Conservation (phyloP, 176 grass and related monocot genomes). For the Pharus latifolius region DNA sequence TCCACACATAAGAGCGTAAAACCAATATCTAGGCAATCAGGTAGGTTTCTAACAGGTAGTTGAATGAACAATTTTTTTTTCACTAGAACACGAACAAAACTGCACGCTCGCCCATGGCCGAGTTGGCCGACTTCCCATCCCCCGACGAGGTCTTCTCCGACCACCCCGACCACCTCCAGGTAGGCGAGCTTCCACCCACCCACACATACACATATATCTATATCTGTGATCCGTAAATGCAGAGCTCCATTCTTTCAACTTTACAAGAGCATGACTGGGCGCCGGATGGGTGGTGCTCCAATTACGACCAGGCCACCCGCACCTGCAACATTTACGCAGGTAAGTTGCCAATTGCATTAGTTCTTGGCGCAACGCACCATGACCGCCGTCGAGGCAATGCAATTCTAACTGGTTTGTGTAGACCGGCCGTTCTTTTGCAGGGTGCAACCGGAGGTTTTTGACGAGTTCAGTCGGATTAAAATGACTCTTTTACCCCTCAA, state of each 20-base stretch:
- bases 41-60: no score
- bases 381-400: background rate
- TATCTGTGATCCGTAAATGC: background rate
- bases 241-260: slow-evolving; percentile 19
- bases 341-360: background rate
- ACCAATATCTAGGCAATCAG: no score
- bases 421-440: slow-evolving; percentile 60
- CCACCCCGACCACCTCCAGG: slow-evolving; percentile 44
- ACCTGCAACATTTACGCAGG: slow-evolving; percentile 65
- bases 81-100: no score
- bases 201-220: no score
- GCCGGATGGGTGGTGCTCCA: slow-evolving; percentile 63
- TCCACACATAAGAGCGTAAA: no score
- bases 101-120: no score
- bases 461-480: no score
- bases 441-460: slow-evolving; percentile 61
- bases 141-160: slow-evolving; percentile 63
- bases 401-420: background rate
- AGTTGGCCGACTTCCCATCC: slow-evolving; percentile 45
- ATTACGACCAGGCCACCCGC: slow-evolving; percentile 46
- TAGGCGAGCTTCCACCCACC: no score
- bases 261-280: slow-evolving; percentile 61
- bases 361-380: background rate
- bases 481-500: no score
- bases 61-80: no score